Evolutionary conservation across 371 early-diverging fungal species (phyloP).

Genomic region (Mucor irregularis): DNA sequence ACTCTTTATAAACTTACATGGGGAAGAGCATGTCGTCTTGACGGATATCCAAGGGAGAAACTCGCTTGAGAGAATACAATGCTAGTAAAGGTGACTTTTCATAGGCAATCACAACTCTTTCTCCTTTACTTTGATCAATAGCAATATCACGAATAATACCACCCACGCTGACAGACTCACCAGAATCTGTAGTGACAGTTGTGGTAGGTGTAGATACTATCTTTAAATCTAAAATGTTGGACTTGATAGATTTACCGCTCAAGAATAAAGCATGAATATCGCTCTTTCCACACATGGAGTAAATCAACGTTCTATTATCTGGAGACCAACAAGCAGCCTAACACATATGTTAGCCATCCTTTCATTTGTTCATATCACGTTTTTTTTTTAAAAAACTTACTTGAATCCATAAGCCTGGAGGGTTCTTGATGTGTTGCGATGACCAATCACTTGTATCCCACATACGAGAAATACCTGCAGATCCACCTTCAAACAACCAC

Average conservation of each 20-base stretch:
- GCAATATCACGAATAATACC: conserved; percentile 36
- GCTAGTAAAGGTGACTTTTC: conserved; percentile 26
- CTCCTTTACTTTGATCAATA: conserved; percentile 31
- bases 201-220: conserved; percentile 1
- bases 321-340: conserved; percentile 52
- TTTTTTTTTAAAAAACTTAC: too few species aligned
- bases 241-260: conserved; percentile 9
- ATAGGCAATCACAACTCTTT: conserved; percentile 33
- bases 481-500: conserved; percentile 41
- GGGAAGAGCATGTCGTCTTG: conserved; percentile 13
- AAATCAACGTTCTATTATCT: conserved; percentile 35
- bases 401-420: conserved; percentile 47
- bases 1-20: conserved; percentile 23
- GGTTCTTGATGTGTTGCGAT: conserved; percentile 26
- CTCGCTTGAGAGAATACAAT: conserved; percentile 24
- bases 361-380: too few species aligned
- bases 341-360: too few species aligned
- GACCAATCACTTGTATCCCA: conserved; percentile 49
- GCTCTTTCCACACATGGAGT: conserved; percentile 39
- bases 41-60: conserved; percentile 15
- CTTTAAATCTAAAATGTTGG: conserved; percentile 9
- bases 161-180: not conserved
- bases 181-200: not conserved
- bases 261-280: conserved; percentile 33
- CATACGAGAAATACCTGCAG: conserved; percentile 32